A percentile compares a stretch with the other conserved stretches of the same genome.
Conservation (phyloP, 1,284 basidiomycete genomes). For the Wolfiporia cocos region DNA sequence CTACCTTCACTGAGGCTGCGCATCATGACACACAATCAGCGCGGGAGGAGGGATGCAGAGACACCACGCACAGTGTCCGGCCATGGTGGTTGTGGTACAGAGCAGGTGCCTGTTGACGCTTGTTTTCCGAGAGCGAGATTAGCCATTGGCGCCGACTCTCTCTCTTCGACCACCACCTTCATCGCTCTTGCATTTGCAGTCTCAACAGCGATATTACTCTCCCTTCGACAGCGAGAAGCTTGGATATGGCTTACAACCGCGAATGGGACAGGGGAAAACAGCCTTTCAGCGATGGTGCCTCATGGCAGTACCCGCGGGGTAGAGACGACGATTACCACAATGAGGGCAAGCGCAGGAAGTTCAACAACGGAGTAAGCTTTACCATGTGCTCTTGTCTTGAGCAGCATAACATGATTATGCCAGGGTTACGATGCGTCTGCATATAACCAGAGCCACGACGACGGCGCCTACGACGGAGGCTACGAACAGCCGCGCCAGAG, state of each 20-base stretch:
- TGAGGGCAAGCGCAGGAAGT: slow-evolving; percentile 73
- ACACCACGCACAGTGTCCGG: slow-evolving; percentile 34
- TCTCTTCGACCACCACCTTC: too few relatives aligned
- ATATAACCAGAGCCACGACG: slow-evolving; percentile 35
- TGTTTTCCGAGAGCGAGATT: background rate
- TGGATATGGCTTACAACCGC: slow-evolving; percentile 74
- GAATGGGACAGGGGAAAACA: slow-evolving; percentile 77
- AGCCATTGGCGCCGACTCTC: slow-evolving; percentile 11
- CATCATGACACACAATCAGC: background rate
- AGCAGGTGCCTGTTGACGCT: background rate
- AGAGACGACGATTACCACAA: slow-evolving; percentile 64
- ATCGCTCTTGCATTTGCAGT: too few relatives aligned
- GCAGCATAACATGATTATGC: background rate
- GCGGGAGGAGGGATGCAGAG: background rate
- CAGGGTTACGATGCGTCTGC: slow-evolving; percentile 46
- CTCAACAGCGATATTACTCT: too few relatives aligned
- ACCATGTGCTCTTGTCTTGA: background rate
- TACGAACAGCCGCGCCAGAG: slow-evolving; percentile 25
- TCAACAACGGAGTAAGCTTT: slow-evolving; percentile 59
- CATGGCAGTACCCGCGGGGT: slow-evolving; percentile 36
- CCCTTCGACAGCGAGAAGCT: too few relatives aligned
- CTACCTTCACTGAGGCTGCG: slow-evolving; percentile 19
- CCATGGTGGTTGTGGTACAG: slow-evolving; percentile 33
- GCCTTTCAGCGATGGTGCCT: slow-evolving; percentile 12
- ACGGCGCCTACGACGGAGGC: slow-evolving; percentile 30